Evolutionary conservation across 2,329 filamentous ascomycete species (phyloP).

Genomic region (Neoscytalidium dimidiatum): DNA sequence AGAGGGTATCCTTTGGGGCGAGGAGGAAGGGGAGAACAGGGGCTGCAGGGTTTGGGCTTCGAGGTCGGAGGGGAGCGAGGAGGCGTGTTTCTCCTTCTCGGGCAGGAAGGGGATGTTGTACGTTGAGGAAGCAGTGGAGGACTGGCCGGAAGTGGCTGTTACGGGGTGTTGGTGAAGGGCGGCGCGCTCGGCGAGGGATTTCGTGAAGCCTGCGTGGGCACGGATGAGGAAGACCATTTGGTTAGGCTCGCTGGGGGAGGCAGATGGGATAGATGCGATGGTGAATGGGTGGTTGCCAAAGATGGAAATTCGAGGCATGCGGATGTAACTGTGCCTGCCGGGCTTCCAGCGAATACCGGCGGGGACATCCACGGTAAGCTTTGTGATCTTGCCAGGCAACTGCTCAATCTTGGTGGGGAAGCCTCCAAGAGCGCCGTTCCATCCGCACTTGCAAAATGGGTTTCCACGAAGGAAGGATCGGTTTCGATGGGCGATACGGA

Average conservation of each 20-base stretch:
- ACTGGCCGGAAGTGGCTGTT: not conserved
- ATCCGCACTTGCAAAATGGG: not conserved
- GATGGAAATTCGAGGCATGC: slow-evolving; percentile 27
- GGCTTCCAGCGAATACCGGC: slow-evolving; percentile 36
- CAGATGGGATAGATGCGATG: slow-evolving; percentile 26
- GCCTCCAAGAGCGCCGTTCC: slow-evolving; percentile 22
- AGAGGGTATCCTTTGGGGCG: too few species aligned
- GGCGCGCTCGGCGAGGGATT: slow-evolving; percentile 12
- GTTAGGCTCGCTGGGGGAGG: not conserved
- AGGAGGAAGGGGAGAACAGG: too few species aligned
- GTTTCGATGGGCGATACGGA: slow-evolving; percentile 24
- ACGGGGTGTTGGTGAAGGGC: not conserved
- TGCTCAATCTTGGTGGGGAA: slow-evolving; percentile 26
- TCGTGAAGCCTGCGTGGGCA: slow-evolving; percentile 29
- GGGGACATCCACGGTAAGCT: slow-evolving; percentile 26
- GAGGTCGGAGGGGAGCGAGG: not conserved
- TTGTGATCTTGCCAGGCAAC: slow-evolving; percentile 27
- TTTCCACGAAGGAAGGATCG: slow-evolving; percentile 20
- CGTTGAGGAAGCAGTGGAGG: not conserved
- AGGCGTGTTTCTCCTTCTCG: not conserved
- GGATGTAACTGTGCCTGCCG: slow-evolving; percentile 63
- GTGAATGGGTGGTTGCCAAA: slow-evolving; percentile 35
- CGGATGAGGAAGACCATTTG: slow-evolving; percentile 29
- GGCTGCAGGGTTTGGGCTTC: slow-evolving; percentile 5
- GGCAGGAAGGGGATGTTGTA: not conserved